Percentiles rank a stretch among this genome's conserved stretches.
Evolutionary conservation across 2,329 filamentous ascomycete genomes (phyloP).

Genomic region (Aspergillus aculeatinus): DNA sequence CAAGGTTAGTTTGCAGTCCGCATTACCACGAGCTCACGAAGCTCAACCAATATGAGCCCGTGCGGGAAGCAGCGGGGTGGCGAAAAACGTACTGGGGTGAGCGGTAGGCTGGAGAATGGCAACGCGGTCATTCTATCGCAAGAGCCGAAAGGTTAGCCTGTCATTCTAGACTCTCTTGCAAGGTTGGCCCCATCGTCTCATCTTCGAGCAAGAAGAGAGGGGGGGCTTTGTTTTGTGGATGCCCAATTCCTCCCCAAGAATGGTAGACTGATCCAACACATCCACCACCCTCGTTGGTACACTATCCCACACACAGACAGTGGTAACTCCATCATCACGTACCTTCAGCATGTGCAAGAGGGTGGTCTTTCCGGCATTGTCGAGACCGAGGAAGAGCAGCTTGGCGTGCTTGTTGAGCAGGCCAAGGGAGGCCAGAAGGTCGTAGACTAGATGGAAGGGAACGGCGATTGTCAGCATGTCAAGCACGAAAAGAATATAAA

Average conservation of each 20-base stretch:
- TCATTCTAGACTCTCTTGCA: neutral
- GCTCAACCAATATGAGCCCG: neutral
- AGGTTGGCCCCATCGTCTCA: neutral
- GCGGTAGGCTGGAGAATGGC: conserved; percentile 87
- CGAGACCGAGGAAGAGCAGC: conserved; percentile 87
- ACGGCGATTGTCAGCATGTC: conserved; percentile 3
- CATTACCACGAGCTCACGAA: too few relatives aligned
- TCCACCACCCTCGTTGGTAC: neutral
- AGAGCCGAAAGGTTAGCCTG: neutral
- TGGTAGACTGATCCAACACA: neutral
- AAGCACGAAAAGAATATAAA: neutral
- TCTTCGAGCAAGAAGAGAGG: neutral
- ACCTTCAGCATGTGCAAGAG: conserved; percentile 95
- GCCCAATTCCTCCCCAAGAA: neutral
- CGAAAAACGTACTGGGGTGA: conserved; percentile 71
- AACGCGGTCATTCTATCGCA: conserved; percentile 77
- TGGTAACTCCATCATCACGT: conserved; percentile 33
- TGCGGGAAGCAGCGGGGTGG: neutral
- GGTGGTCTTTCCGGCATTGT: conserved; percentile 94
- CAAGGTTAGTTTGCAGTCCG: conserved; percentile 1
- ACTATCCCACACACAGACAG: neutral
- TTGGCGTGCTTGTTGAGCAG: conserved; percentile 95
- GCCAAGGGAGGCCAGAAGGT: conserved; percentile 81
- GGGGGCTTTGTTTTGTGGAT: neutral
- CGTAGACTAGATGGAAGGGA: conserved; percentile 65